These are phyloP conservation scores for Globisporangium emineosum DNA, from an alignment of 352 stramenopile species.

Conservation along the genomic window DNA sequence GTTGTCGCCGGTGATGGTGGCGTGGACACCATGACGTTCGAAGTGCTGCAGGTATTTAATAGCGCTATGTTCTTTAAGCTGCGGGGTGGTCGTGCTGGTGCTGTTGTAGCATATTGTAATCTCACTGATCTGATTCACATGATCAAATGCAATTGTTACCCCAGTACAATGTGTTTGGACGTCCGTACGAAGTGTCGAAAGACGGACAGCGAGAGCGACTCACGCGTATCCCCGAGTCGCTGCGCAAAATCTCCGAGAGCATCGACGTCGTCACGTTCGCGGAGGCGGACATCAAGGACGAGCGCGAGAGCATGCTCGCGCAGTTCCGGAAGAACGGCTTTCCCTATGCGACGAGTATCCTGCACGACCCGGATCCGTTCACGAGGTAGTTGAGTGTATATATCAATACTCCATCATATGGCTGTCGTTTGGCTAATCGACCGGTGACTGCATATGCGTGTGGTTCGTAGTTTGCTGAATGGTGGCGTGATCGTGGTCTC, in stretches of 20 bases:
- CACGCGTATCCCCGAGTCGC: conserved; percentile 49
- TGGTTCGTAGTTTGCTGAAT: conserved; percentile 51
- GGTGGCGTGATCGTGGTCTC: conserved; percentile 80
- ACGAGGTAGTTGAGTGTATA: conserved; percentile 34
- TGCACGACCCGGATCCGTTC: conserved; percentile 79
- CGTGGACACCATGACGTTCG: conserved; percentile 36
- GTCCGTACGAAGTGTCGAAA: conserved; percentile 60
- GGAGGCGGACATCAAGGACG: conserved; percentile 46
- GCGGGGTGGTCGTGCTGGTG: not conserved
- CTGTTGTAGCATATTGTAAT: not conserved
- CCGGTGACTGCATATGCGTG: no score
- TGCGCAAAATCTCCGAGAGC: conserved; percentile 34
- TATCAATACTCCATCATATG: not conserved
- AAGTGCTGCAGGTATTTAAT: conserved; percentile 50
- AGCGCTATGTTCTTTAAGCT: not conserved
- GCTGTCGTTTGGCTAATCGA: not conserved
- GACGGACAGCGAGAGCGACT: conserved; percentile 72
- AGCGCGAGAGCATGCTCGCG: conserved; percentile 59
- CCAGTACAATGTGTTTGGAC: conserved; percentile 85
- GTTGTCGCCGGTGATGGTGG: not conserved
- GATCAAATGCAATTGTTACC: not conserved
- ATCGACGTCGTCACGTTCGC: conserved; percentile 83
- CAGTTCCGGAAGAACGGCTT: conserved; percentile 59
- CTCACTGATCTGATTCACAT: not conserved
- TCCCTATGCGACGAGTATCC: conserved; percentile 57